Evolutionary conservation across 2,329 filamentous ascomycete species (phyloP), one percentile per base, ranked within the genome.

Genomic region (Hymenoscyphus repandus): DNA sequence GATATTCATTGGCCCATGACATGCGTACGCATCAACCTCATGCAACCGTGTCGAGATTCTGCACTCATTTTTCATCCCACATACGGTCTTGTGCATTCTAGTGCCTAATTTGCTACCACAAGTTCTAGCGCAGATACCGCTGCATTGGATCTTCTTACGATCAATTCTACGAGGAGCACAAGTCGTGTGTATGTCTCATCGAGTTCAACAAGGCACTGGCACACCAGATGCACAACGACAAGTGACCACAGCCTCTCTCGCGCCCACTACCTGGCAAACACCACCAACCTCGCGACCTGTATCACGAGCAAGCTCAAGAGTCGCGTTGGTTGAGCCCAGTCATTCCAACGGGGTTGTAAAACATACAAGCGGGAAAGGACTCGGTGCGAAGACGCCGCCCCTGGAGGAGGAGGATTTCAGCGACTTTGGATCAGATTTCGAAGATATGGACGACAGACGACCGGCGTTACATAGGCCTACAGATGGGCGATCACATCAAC

Each of bases 401-500:
- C 30, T 46, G 20, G 49, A 55, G 34, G 56, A 54, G 12, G 55
- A 61, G 27, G 60, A 49, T 27, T 54, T 51, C 42, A 56, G 55
- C 41, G 55, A 63, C 46, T 61, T 53, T n/a, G 62, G 59, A 18
- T 52, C 49, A 11, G 58, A 64, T 40, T 49, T 58, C 32, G 59
- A 62, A 50, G 58, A 62, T 7, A 64, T 63, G 59, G 62, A 56
- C 37, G 60, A 62, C 33, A 66, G 78, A 57, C 66, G 74, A 48
- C 68, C 72, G 17, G 65, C 68, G 20, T 57, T 67, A 39, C 65
- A 67, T 47, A 62, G 66, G 45, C 64, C 64, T 12, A 58, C 63
- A 18, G 69, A 70, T 53, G 68, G 69, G 30, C 66, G 67, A 39
- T 72, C 72, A 34, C 59, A 66, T 34, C 65, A 69, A 45, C 67